Conservation (phyloP, 495 filamentous ascomycete genomes). For the Neurospora sp. region DNA sequence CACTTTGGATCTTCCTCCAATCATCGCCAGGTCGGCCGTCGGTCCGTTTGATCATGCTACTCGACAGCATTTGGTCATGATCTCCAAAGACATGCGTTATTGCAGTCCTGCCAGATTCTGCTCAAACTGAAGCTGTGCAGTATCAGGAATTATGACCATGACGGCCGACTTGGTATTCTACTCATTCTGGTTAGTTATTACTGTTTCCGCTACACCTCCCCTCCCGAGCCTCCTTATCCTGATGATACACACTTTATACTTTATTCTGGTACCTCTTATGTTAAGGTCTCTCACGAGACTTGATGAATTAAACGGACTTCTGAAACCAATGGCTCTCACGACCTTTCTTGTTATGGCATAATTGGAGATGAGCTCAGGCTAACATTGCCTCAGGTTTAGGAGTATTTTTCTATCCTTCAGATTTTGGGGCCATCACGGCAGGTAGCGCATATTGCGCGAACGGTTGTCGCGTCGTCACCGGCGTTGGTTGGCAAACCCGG, state of each 20-base stretch:
- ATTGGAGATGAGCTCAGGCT: constrained; percentile 3
- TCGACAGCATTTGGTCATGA: not conserved
- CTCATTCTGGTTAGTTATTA: constrained; percentile 5
- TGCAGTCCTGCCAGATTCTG: not conserved
- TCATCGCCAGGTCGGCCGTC: not conserved
- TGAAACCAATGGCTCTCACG: constrained; percentile 25
- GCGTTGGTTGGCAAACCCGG: not conserved
- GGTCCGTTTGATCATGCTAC: not conserved
- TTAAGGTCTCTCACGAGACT: constrained; percentile 36
- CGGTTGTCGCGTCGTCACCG: not conserved
- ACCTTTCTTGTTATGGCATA: not conserved
- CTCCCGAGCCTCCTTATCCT: constrained; percentile 16
- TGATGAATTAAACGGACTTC: constrained; percentile 54
- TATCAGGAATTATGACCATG: not conserved
- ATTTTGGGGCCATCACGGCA: not conserved
- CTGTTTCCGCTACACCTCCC: not conserved
- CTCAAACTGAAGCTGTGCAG: not conserved
- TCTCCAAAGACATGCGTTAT: not conserved
- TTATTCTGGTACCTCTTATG: constrained; percentile 60
- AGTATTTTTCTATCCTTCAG: not conserved
- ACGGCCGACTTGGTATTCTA: not conserved
- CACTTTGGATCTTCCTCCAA: not conserved
- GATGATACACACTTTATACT: constrained; percentile 38
- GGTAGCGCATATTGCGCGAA: not conserved
- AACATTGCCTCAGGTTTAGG: constrained; percentile 3